Base-by-base conservation (phyloP, 495 filamentous ascomycete genomes). In the Penicillium dipodomyicola region DNA sequence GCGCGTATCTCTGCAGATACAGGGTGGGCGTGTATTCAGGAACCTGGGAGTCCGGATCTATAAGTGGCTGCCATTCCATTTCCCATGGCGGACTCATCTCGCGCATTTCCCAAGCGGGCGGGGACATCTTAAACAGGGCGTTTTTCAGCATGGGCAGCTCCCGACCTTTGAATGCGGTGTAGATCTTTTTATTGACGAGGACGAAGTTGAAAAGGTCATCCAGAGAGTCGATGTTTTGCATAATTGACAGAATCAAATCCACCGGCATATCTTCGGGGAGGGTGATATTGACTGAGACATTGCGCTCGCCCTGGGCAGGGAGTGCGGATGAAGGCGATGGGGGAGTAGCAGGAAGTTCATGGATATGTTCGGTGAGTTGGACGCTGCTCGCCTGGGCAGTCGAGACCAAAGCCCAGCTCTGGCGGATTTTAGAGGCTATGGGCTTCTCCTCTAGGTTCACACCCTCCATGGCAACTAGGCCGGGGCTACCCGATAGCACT, bases 21-120 rank as follows among this genome's bases (percentile, higher is more conserved):
- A 77, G 58, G 4, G 70, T 65, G 4, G 85, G 79, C 0, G 82
- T 84, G 56, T 86, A 85, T 39, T 85, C 81, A 0, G 81, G 77
- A 14, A 79, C 76, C 22, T 77, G 76, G 1, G 73, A 70, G 39
- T 76, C 77, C 11, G 74, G 74, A 37, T 82, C 75, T 15, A 73
- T 25, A 12, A 74, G 53, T 20, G 68, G 57, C 41, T 74, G 73
- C 61, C 74, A 72, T 20, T 78, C 68, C n/a, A 70, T 73, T 37
- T 70, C 70, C 65, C 79, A 81, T 0, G 82, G 83, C 17, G 80
- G 78, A 52, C 79, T 82, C 68, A 85, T 82, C 62, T 88, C 84
- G 20, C 84, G 82, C 53, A 84, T 69, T 61, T 88, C 85, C 82
- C 82, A 87, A 2, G 84, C 84, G 1, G 85, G 74, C n/a, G 84